phyloP scores from a whole-genome alignment of 2,329 filamentous ascomycete genomes.

The Fusarium hainanense region DNA sequence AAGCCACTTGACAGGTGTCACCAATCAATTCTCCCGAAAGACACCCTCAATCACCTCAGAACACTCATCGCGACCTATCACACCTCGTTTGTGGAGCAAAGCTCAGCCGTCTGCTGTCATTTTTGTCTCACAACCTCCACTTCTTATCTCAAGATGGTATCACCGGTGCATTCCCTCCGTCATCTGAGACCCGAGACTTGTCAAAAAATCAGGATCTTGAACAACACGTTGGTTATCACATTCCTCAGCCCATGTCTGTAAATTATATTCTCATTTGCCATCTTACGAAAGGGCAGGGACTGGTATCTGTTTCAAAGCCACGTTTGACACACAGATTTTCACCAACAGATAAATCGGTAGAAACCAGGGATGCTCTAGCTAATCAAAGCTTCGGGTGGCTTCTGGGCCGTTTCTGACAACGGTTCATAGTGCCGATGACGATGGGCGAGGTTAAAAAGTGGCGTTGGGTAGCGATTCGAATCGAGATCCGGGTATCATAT shows the following conservation, averaged over 20 bases:
- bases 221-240: not conserved
- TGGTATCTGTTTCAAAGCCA: not conserved
- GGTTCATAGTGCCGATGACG: not conserved
- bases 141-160: not conserved
- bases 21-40: not conserved
- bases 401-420: not conserved
- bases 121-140: not conserved
- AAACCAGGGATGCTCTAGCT: not conserved
- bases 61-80: not conserved
- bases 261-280: not conserved
- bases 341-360: not conserved
- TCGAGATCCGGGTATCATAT: not conserved
- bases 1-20: no score
- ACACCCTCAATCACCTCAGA: not conserved
- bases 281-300: not conserved
- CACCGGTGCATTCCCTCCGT: not conserved
- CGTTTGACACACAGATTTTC: not conserved
- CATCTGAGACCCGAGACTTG: not conserved
- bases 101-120: not conserved
- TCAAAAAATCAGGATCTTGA: not conserved
- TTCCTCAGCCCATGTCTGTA: not conserved
- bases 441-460: not conserved
- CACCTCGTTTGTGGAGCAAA: not conserved
- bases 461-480: not conserved
- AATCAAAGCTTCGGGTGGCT: not conserved